phyloP scores from a whole-genome alignment of 495 filamentous ascomycete genomes.

The Penicillium lagena region DNA sequence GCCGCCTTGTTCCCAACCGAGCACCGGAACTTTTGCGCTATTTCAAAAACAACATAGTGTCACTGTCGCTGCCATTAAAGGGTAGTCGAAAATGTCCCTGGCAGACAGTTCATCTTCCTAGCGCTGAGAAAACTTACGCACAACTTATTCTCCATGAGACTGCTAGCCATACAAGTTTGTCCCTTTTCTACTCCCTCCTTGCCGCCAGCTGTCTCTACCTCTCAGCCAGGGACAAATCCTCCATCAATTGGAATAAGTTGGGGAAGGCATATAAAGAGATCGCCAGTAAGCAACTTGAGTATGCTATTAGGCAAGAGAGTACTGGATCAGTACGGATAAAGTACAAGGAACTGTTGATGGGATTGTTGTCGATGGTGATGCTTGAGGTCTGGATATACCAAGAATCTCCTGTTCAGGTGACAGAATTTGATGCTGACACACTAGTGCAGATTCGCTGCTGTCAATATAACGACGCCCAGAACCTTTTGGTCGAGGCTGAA shows the following conservation, averaged over 20 bases:
- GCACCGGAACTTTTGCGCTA: slow-evolving; percentile 1
- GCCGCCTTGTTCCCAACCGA: no score
- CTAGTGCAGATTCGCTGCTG: slow-evolving; percentile 3
- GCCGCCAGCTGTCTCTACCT: background rate
- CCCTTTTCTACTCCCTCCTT: slow-evolving; percentile 6
- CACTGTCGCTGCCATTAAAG: background rate
- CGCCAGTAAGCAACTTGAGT: slow-evolving; percentile 4
- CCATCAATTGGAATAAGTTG: background rate
- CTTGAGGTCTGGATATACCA: slow-evolving; percentile 1
- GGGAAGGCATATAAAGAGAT: background rate
- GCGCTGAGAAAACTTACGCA: slow-evolving; percentile 2
- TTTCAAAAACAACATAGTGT: background rate
- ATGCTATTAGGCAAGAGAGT: slow-evolving; percentile 3
- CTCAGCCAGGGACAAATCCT: background rate
- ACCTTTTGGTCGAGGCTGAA: slow-evolving; percentile 6
- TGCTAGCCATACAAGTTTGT: background rate
- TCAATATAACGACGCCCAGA: slow-evolving; percentile 1
- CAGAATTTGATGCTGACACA: no score
- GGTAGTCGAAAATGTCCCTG: slow-evolving; percentile 2
- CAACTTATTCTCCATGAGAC: background rate
- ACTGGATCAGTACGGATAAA: background rate
- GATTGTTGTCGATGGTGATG: slow-evolving; percentile 4
- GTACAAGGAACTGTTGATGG: slow-evolving; percentile 12
- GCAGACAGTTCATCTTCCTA: slow-evolving; percentile 6
- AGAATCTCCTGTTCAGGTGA: background rate